Conservation (phyloP, 768 basidiomycete species). For the Suillus subaureus region DNA sequence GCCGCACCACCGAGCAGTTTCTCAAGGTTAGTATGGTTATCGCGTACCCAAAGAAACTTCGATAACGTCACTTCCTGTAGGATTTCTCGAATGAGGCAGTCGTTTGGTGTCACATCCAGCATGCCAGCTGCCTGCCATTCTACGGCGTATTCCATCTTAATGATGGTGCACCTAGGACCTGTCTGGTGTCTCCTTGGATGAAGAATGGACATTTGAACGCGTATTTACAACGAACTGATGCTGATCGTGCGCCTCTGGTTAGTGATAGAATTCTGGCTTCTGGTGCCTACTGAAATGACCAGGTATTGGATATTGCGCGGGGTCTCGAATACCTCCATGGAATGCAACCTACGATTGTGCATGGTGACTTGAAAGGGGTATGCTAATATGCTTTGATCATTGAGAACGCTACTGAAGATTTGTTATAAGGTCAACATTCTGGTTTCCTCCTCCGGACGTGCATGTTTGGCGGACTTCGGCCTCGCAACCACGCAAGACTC, state of each 20-base stretch:
- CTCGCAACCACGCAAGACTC: slow-evolving; percentile 23
- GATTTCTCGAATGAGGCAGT: slow-evolving; percentile 32
- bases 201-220: slow-evolving; percentile 31
- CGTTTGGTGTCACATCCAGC: slow-evolving; percentile 33
- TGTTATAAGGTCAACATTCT: slow-evolving; percentile 30
- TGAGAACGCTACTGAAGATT: background rate
- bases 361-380: slow-evolving; percentile 48
- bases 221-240: slow-evolving; percentile 29
- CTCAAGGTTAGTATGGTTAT: slow-evolving; percentile 25
- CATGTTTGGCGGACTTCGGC: slow-evolving; percentile 38
- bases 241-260: slow-evolving; percentile 36
- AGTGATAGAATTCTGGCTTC: slow-evolving; percentile 9
- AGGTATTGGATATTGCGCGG: slow-evolving; percentile 41
- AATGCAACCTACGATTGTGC: slow-evolving; percentile 40
- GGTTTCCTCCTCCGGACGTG: slow-evolving; percentile 24
- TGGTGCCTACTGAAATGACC: slow-evolving; percentile 8
- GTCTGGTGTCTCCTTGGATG: slow-evolving; percentile 30
- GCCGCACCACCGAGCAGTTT: slow-evolving; percentile 25
- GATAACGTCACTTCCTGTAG: slow-evolving; percentile 21
- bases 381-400: slow-evolving; percentile 14
- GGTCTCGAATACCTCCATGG: slow-evolving; percentile 43
- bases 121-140: slow-evolving; percentile 32
- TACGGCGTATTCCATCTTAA: slow-evolving; percentile 26
- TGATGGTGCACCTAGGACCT: slow-evolving; percentile 18
- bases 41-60: slow-evolving; percentile 18